These are phyloP conservation scores for Biscutella laevigata DNA, from an alignment of 441 rosid species.

Conservation along the genomic window DNA sequence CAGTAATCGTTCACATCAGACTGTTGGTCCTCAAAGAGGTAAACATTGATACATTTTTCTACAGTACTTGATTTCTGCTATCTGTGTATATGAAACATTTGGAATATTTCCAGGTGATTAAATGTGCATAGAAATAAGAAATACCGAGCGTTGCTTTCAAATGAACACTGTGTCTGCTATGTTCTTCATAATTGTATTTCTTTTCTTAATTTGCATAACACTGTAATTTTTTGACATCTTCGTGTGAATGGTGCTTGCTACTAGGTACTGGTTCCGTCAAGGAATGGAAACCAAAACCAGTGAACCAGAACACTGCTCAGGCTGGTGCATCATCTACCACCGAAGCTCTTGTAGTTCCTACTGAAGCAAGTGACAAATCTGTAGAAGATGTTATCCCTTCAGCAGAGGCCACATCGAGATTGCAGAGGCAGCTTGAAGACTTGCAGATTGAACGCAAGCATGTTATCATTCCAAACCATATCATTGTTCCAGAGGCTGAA, in stretches of 20 bases:
- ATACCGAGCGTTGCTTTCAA: background rate
- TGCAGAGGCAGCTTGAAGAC: constrained; percentile 70
- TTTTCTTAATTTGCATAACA: background rate
- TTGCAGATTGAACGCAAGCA: constrained; percentile 69
- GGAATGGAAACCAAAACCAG: constrained; percentile 93
- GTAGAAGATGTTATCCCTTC: constrained; percentile 35
- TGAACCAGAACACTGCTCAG: constrained; percentile 40
- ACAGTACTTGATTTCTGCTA: background rate
- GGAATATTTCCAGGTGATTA: background rate
- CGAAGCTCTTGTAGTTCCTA: constrained; percentile 37
- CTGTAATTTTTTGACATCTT: constrained; percentile 15
- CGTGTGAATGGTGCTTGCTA: constrained; percentile 21
- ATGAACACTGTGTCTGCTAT: background rate
- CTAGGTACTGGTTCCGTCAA: constrained; percentile 48
- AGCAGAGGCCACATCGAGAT: constrained; percentile 53
- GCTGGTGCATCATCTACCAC: constrained; percentile 46
- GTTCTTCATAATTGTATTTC: background rate
- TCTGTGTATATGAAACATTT: background rate
- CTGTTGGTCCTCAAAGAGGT: constrained; percentile 66
- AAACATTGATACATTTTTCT: constrained; percentile 8
- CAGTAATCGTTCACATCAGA: constrained; percentile 57
- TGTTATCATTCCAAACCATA: constrained; percentile 87
- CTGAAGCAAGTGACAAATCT: constrained; percentile 38
- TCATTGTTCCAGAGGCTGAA: constrained; percentile 89
- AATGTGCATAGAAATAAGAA: constrained; percentile 1